phyloP scores from a whole-genome alignment of 208 protist genomes.

The Crithidia mellificae region DNA sequence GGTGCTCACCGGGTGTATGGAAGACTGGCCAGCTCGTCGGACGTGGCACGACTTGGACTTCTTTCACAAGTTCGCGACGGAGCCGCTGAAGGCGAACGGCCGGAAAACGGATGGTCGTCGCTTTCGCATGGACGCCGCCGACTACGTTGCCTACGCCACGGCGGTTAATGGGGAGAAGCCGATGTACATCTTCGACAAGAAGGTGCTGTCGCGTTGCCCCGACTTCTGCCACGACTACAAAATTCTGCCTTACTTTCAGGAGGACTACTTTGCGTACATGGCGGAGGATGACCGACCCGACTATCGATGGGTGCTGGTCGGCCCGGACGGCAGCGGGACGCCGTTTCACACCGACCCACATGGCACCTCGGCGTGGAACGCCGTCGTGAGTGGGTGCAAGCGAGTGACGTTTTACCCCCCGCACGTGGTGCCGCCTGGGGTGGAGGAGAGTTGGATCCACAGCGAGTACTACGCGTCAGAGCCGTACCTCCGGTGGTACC shows the following conservation, averaged over 20 bases:
- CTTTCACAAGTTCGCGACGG: conserved; percentile 7
- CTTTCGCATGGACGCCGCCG: conserved; percentile 71
- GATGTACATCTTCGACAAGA: conserved; percentile 91
- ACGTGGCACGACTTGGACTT: conserved; percentile 23
- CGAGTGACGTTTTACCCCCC: conserved; percentile 90
- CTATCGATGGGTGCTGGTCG: conserved; percentile 90
- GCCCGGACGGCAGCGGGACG: conserved; percentile 78
- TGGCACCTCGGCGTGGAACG: conserved; percentile 90
- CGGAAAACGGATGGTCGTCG: conserved; percentile 23
- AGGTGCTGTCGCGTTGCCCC: no score
- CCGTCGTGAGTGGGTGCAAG: conserved; percentile 86
- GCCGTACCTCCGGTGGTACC: conserved; percentile 89
- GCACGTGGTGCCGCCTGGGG: conserved; percentile 62
- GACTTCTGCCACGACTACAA: conserved; percentile 68
- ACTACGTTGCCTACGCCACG: conserved; percentile 83
- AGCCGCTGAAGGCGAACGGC: conserved; percentile 39
- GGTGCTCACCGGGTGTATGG: conserved; percentile 39
- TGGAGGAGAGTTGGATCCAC: conserved; percentile 81
- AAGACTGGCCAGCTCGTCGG: conserved; percentile 31
- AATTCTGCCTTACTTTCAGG: conserved; percentile 75
- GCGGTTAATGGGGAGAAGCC: conserved; percentile 85
- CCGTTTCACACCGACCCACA: conserved; percentile 92
- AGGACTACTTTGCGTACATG: conserved; percentile 85
- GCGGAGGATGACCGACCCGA: conserved; percentile 72
- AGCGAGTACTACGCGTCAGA: conserved; percentile 85